phyloP scores from a whole-genome alignment of 139 green algal genomes.

The Dunaliella primolecta region DNA sequence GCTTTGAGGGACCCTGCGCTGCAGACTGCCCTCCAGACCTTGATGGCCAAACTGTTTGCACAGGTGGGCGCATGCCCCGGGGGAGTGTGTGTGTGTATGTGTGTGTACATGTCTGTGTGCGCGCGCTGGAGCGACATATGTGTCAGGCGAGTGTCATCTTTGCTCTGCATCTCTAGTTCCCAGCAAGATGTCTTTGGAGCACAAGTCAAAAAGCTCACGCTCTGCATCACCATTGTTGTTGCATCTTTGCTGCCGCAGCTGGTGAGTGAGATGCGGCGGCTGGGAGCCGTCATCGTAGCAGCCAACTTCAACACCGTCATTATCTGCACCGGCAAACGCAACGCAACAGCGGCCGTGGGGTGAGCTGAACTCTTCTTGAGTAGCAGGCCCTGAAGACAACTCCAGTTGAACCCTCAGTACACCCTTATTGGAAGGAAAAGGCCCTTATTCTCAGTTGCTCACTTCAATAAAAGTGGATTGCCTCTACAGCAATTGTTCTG shows the following conservation, averaged over 20 bases:
- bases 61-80: background rate
- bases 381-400: too few species aligned
- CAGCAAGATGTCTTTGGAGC: background rate
- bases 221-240: background rate
- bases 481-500: background rate
- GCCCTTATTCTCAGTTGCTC: too few species aligned
- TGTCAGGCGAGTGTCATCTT: too few species aligned
- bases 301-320: slow-evolving; percentile 78
- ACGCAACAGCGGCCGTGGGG: slow-evolving; percentile 64
- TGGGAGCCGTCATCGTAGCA: slow-evolving; percentile 80
- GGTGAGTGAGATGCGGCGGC: slow-evolving; percentile 70
- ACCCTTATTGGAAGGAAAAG: background rate
- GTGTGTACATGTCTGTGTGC: background rate
- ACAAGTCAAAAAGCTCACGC: background rate
- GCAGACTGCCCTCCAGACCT: slow-evolving; percentile 36
- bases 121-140: too few species aligned
- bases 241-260: slow-evolving; percentile 37
- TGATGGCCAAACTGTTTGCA: slow-evolving; percentile 36
- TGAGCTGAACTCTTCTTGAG: slow-evolving; percentile 17
- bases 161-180: too few species aligned
- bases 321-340: slow-evolving; percentile 80
- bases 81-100: background rate
- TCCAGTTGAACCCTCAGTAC: background rate
- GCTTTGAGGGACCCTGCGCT: slow-evolving; percentile 70
- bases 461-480: too few species aligned